Evolutionary conservation across 148 eudicot genomes (phyloP).

Genomic region (Amaranthus hypochondriacus): DNA sequence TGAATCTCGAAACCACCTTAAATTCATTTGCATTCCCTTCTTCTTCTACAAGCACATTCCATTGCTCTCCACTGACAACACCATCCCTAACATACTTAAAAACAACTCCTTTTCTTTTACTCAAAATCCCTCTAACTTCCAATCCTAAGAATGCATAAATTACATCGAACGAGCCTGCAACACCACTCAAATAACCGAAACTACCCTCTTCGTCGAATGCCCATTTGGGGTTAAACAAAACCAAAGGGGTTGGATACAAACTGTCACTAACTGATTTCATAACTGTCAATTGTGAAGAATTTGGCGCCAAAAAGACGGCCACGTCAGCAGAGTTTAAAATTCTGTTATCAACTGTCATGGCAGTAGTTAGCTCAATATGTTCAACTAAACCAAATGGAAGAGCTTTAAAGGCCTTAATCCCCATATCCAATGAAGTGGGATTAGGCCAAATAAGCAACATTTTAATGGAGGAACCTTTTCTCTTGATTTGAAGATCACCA

Average conservation of each 20-base stretch:
- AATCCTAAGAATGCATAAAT: constrained; percentile 85
- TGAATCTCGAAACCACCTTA: constrained; percentile 57
- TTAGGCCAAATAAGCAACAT: constrained; percentile 53
- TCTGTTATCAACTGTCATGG: constrained; percentile 38
- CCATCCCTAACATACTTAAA: constrained; percentile 69
- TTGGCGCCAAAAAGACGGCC: constrained; percentile 76
- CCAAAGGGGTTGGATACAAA: constrained; percentile 61
- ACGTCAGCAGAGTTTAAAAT: constrained; percentile 64
- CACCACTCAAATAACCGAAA: constrained; percentile 47
- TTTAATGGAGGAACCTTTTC: constrained; percentile 46
- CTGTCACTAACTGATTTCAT: constrained; percentile 48
- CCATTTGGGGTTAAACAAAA: constrained; percentile 83
- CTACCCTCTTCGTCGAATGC: constrained; percentile 67
- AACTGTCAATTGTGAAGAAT: constrained; percentile 44
- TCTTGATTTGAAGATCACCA: constrained; percentile 40
- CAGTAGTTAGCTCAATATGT: constrained; percentile 41
- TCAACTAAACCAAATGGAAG: constrained; percentile 24
- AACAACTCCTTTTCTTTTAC: constrained; percentile 72
- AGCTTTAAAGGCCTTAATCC: constrained; percentile 29
- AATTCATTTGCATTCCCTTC: constrained; percentile 44
- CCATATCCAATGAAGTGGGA: constrained; percentile 35
- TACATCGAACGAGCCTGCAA: constrained; percentile 74
- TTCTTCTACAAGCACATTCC: constrained; percentile 81
- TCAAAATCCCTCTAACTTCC: constrained; percentile 83
- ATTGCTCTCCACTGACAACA: constrained; percentile 64